phyloP scores from a whole-genome alignment of 1,284 basidiomycete species.

The Irpex sp. region DNA sequence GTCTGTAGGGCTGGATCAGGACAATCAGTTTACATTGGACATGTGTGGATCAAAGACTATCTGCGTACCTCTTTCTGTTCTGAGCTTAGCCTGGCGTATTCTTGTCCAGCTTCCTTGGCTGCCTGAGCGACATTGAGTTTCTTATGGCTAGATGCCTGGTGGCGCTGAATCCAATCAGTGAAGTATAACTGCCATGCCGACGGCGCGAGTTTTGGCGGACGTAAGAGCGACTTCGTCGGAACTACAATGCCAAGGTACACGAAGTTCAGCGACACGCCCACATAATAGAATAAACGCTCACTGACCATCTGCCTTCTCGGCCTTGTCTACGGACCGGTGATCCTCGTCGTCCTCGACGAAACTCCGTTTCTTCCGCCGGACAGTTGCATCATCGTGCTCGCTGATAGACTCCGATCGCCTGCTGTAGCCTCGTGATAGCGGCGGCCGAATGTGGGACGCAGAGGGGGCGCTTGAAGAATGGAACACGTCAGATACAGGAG shows the following conservation, averaged over 20 bases:
- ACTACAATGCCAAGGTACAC: slow-evolving; percentile 26
- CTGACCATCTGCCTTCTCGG: slow-evolving; percentile 20
- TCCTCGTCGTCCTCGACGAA: slow-evolving; percentile 43
- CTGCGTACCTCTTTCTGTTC: slow-evolving; percentile 77
- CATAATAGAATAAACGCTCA: slow-evolving; percentile 16
- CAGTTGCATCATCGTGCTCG: slow-evolving; percentile 61
- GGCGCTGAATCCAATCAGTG: slow-evolving; percentile 90
- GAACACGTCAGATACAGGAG: slow-evolving; percentile 61
- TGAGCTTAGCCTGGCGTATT: slow-evolving; percentile 77
- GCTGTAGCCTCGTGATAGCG: slow-evolving; percentile 53
- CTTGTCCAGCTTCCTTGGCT: slow-evolving; percentile 90
- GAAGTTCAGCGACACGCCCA: slow-evolving; percentile 14
- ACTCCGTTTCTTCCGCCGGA: slow-evolving; percentile 56
- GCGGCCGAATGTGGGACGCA: slow-evolving; percentile 39
- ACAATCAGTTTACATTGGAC: slow-evolving; percentile 24
- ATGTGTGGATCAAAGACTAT: slow-evolving; percentile 17
- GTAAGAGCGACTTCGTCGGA: slow-evolving; percentile 66
- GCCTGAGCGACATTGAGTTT: slow-evolving; percentile 96
- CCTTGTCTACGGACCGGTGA: slow-evolving; percentile 27
- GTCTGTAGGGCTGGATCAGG: slow-evolving; percentile 68
- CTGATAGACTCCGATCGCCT: slow-evolving; percentile 63
- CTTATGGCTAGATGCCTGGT: slow-evolving; percentile 73
- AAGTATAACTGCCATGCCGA: slow-evolving; percentile 98
- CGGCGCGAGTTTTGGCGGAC: slow-evolving; percentile 89
- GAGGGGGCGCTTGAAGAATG: slow-evolving; percentile 72